Base-by-base conservation (phyloP, 148 eudicot genomes). In the Cornus florida region DNA sequence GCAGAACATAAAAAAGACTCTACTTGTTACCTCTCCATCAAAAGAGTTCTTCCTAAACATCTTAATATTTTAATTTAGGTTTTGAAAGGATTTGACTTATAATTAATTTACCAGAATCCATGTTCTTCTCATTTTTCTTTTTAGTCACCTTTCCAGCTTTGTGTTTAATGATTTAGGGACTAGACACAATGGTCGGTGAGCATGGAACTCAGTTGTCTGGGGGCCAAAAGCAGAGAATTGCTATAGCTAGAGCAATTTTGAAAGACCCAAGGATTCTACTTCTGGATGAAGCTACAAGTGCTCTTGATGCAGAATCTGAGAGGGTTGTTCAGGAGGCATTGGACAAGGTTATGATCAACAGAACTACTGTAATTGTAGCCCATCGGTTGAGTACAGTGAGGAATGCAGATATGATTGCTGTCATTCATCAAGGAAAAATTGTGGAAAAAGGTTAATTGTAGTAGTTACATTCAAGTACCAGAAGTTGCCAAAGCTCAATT, bases 231-330 rank as follows among this genome's bases (percentile, higher is more conserved):
- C 46, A 79, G 33, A 79, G 77, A 73, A 72, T 79, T 57, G 82
- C 82, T 19, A 79, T 79, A 79, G 82, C 82, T 14, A 79, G 82
- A 67, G 82, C 82, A 35, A 66, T 79, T 46, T 14, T 79, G 67
- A 79, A 72, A 67, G 65, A 79, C 43, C 82, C 82, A 16, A 79
- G 65, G 23, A 79, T 79, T 31, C 71, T 79, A 64, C 82, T 79
- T 23, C 70, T 79, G 66, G 82, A 79, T 66, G 82, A 79, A 79
- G 82, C 82, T 79, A 79, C 82, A 22, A 79, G 82, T 50, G 82
- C 82, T 72, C 82, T 79, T 31, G 82, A 79, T 79, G 82, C 75
- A n/a, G 77, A 79, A 79, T 79, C 82, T 13, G 82, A 79, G 67
- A 79, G 77, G 72, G 43, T 67, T 48, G 82, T 79, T 43, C 82